A percentile compares a stretch with the other conserved stretches of the same genome.
Evolutionary conservation across 208 protist genomes (phyloP).

Genomic region (Trypanosoma conorhini): DNA sequence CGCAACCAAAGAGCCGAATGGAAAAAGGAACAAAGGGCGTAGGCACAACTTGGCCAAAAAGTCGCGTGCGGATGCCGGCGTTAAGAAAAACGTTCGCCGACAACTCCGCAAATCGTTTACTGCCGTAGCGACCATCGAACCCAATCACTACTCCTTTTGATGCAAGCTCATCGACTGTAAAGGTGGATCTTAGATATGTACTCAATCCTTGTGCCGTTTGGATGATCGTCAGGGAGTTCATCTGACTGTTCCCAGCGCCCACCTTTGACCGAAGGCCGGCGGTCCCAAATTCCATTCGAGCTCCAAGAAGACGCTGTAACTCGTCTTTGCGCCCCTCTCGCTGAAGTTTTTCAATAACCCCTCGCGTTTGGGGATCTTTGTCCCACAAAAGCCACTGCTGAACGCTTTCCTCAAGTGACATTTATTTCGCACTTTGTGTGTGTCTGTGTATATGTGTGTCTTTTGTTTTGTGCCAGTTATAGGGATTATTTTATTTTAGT

Average conservation of each 20-base stretch:
- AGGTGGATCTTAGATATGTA: slow-evolving; percentile 53
- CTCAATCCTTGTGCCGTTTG: slow-evolving; percentile 94
- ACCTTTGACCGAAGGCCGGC: slow-evolving; percentile 94
- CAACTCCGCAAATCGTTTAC: slow-evolving; percentile 84
- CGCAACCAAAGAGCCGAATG: slow-evolving; percentile 47
- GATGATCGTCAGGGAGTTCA: slow-evolving; percentile 97
- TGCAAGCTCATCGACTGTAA: slow-evolving; percentile 32
- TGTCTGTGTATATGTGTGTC: slow-evolving; percentile 12
- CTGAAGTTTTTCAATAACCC: slow-evolving; percentile 45
- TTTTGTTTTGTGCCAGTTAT: neutral
- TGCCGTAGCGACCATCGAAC: slow-evolving; percentile 96
- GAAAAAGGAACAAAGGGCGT: slow-evolving; percentile 94
- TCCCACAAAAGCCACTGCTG: slow-evolving; percentile 80
- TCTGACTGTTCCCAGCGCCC: slow-evolving; percentile 92
- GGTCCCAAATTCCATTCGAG: slow-evolving; percentile 95
- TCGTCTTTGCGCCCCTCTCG: slow-evolving; percentile 29
- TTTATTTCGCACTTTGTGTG: slow-evolving; percentile 19
- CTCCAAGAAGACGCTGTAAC: slow-evolving; percentile 70
- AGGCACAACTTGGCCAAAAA: slow-evolving; percentile 80
- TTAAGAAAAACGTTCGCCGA: slow-evolving; percentile 88
- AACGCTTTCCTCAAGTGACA: slow-evolving; percentile 40
- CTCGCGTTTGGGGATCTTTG: slow-evolving; percentile 46
- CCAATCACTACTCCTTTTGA: slow-evolving; percentile 89
- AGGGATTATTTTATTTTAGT: too few relatives aligned
- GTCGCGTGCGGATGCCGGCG: slow-evolving; percentile 78